A percentile compares a stretch with the other conserved stretches of the same genome.
Evolutionary conservation across 2,329 filamentous ascomycete species (phyloP).

Genomic region (Pochonia chlamydosporia): DNA sequence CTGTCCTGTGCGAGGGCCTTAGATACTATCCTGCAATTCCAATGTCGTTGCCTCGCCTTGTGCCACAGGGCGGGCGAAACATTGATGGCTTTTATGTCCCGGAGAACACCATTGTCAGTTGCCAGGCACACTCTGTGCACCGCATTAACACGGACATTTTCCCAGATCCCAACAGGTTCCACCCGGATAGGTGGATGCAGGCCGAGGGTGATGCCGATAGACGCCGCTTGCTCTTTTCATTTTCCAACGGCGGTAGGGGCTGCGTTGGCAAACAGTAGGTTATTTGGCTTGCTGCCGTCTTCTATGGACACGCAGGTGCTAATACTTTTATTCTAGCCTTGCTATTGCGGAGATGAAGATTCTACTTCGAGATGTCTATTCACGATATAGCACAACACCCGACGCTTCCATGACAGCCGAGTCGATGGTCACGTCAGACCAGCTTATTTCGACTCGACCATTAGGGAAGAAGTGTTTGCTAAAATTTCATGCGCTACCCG

Average conservation of each 20-base stretch:
- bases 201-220: conserved; percentile 67
- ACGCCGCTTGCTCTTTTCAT: conserved; percentile 58
- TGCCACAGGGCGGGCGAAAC: conserved; percentile 45
- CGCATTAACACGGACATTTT: conserved; percentile 62
- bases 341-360: conserved; percentile 65
- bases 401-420: conserved; percentile 47
- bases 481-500: conserved; percentile 33
- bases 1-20: conserved; percentile 56
- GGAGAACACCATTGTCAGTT: conserved; percentile 49
- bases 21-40: conserved; percentile 60
- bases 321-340: conserved; percentile 28
- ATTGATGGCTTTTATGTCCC: conserved; percentile 53
- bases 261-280: conserved; percentile 64
- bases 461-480: conserved; percentile 54
- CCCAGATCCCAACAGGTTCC: conserved; percentile 68
- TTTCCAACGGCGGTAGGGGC: conserved; percentile 58
- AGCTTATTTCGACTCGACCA: conserved; percentile 61
- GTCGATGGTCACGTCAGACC: conserved; percentile 60
- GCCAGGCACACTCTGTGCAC: conserved; percentile 56
- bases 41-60: conserved; percentile 59
- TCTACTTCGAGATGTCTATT: conserved; percentile 57
- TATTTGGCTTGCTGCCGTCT: background rate
- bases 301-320: conserved; percentile 7
- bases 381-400: conserved; percentile 47
- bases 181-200: conserved; percentile 79